Base-by-base conservation (phyloP, 192 early-diverging fungal genomes). In the Pilaira anomala region DNA sequence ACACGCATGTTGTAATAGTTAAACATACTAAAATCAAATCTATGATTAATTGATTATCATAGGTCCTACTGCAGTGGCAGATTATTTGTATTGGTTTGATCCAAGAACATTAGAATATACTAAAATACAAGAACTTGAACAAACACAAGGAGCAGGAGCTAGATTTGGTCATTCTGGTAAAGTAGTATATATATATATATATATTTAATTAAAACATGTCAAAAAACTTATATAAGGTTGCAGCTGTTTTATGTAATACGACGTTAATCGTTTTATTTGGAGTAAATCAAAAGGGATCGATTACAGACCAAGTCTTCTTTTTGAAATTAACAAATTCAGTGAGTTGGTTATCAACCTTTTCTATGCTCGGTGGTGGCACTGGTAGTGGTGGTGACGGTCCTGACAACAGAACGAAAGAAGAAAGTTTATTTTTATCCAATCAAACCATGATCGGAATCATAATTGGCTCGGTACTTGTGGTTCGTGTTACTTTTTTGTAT, bases 21-120 rank as follows among this genome's bases (percentile, higher is more conserved):
- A n/a, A n/a, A n/a, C n/a, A n/a, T n/a, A n/a, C n/a, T n/a, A n/a
- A n/a, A n/a, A n/a, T n/a, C n/a, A n/a, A n/a, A n/a, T n/a, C n/a
- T n/a, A n/a, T n/a, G n/a, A n/a, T n/a, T n/a, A n/a, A n/a, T n/a
- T n/a, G n/a, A n/a, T n/a, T n/a, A n/a, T 52, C 0, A 36, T 18
- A 54, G 52, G 0, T 3, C 28, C 52, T 29, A 29, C 26, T 30
- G 52, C 52, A 54, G 52, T 54, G 12, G 0, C 13, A 54, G 52
- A 54, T 28, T 54, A 54, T 54, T 1, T 54, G 3, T 54, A 54
- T 54, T n/a, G 28, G 29, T 54, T 54, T 18, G 30, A 54, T 8
- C 52, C 52, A 18, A 29, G 30, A n/a, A 54, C 52, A 54, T 54
- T 54, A 30, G 52, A 54, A 54, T 54, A 54, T 9, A 30, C 52